Conservation (phyloP, 441 rosid species). For the Gossypium lobatum region DNA sequence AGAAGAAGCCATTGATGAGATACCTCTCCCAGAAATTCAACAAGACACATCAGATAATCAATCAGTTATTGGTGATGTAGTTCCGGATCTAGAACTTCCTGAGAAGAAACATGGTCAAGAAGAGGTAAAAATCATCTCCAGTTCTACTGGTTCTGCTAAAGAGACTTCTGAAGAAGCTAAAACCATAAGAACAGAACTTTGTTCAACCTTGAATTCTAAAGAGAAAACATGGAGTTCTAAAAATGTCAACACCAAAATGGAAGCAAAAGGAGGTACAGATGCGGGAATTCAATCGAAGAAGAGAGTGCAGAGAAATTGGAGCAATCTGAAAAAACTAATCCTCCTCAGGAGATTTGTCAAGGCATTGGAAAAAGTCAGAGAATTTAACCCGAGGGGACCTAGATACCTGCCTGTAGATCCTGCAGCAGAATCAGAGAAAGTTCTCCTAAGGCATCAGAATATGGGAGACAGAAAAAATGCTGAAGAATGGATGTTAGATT, state of each 20-base stretch:
- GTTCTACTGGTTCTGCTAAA: conserved; percentile 14
- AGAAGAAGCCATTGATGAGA: conserved; percentile 88
- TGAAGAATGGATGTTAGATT: conserved; percentile 94
- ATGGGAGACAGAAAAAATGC: conserved; percentile 48
- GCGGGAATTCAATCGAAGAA: conserved; percentile 23
- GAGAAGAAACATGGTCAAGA: conserved; percentile 22
- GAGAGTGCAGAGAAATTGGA: conserved; percentile 50
- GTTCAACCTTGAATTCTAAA: conserved; percentile 5
- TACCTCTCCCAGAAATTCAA: conserved; percentile 52
- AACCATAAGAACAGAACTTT: conserved; percentile 13
- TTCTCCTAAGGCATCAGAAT: conserved; percentile 60
- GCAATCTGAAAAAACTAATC: conserved; percentile 64
- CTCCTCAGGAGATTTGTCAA: conserved; percentile 70
- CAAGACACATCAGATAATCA: conserved; percentile 30
- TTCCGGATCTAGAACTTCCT: conserved; percentile 16
- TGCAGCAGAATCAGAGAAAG: conserved; percentile 49
- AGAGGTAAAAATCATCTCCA: conserved; percentile 14
- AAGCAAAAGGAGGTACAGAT: conserved; percentile 19
- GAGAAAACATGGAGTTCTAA: conserved; percentile 16
- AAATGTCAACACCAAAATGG: conserved; percentile 1
- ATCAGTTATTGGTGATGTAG: conserved; percentile 17
- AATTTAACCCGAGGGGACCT: conserved; percentile 47
- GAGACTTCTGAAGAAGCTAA: conserved; percentile 24
- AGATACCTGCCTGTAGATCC: conserved; percentile 40
- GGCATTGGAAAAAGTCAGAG: conserved; percentile 64